Conservation (phyloP, 805 yeast species). For the Monosporozyma aquatica region DNA sequence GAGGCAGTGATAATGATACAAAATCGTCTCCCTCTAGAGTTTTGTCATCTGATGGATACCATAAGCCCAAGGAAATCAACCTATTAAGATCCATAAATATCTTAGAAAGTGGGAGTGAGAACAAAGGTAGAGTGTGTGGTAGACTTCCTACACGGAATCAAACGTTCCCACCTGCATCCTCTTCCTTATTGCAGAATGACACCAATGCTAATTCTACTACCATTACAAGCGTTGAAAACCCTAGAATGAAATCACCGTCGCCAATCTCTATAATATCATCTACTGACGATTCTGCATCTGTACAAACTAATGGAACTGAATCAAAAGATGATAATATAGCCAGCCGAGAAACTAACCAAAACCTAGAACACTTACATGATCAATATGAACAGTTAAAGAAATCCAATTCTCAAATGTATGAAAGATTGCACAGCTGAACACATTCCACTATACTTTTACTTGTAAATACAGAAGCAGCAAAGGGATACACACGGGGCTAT, state of each 20-base stretch:
- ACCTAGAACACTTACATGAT: neutral
- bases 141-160: neutral
- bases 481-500: no score
- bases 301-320: neutral
- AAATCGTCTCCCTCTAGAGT: no score
- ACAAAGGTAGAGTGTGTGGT: neutral
- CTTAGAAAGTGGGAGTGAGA: neutral
- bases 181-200: neutral
- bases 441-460: no score
- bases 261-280: neutral
- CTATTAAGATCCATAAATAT: neutral
- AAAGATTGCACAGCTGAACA: neutral
- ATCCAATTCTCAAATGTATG: neutral
- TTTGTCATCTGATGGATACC: no score
- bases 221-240: neutral
- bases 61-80: no score
- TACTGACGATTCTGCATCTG: neutral
- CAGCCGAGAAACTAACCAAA: neutral
- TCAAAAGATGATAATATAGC: neutral
- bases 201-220: neutral
- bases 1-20: neutral
- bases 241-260: neutral
- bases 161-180: neutral
- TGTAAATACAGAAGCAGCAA: neutral
- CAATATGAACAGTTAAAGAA: neutral